Conservation (phyloP, 192 early-diverging fungal genomes). For the Nowakowskiella sp. region DNA sequence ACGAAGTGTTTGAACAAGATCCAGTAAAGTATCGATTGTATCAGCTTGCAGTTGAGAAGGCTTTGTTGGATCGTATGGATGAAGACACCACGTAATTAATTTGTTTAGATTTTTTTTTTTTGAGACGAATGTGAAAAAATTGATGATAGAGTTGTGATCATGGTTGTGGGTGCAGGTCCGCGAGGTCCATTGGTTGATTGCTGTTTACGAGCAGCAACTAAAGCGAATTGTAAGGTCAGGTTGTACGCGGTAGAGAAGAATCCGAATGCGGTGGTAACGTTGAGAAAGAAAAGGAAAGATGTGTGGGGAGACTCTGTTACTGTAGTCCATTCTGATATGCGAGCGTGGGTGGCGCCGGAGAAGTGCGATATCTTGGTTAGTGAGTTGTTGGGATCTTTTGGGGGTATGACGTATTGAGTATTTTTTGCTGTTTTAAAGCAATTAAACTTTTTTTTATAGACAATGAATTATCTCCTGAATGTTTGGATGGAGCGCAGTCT, state of each 20-base stretch:
- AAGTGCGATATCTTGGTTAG: slow-evolving; percentile 87
- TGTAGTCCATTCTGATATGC: slow-evolving; percentile 87
- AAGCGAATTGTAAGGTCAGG: slow-evolving; percentile 46
- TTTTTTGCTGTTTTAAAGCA: slow-evolving; percentile 3
- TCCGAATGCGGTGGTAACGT: slow-evolving; percentile 81
- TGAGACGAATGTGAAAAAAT: slow-evolving; percentile 10
- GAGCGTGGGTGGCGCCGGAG: slow-evolving; percentile 64
- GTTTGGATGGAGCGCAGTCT: slow-evolving; percentile 81
- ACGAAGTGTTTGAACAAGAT: slow-evolving; percentile 95
- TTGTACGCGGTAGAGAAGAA: slow-evolving; percentile 96
- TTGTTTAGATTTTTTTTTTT: slow-evolving; percentile 2
- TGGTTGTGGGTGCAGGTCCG: slow-evolving; percentile 95
- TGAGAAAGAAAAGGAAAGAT: slow-evolving; percentile 63
- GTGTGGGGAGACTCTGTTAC: slow-evolving; percentile 76
- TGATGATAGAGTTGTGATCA: slow-evolving; percentile 51
- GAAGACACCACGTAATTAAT: slow-evolving; percentile 8
- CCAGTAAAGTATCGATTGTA: slow-evolving; percentile 90
- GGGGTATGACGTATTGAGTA: slow-evolving; percentile 46
- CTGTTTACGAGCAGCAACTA: slow-evolving; percentile 67
- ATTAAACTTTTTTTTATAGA: slow-evolving; percentile 42
- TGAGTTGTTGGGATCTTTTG: slow-evolving; percentile 95
- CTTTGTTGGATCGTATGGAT: slow-evolving; percentile 35
- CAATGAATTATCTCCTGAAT: slow-evolving; percentile 99
- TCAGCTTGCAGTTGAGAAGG: slow-evolving; percentile 20
- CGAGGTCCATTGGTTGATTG: slow-evolving; percentile 90